Conservation (phyloP, 176 grass and related monocot species). For the Secale cereale region DNA sequence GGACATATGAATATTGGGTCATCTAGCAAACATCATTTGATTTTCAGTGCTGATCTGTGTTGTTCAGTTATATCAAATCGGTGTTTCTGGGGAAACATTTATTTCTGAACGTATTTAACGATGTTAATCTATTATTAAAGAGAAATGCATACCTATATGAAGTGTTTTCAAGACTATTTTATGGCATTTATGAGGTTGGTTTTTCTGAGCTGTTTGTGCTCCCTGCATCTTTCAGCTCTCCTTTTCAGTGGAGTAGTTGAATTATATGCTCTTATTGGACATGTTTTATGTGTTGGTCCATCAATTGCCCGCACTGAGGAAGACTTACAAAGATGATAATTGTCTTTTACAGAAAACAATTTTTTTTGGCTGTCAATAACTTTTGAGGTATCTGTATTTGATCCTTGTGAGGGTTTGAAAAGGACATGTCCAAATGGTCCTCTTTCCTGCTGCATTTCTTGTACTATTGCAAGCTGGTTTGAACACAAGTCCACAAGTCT, state of each 20-base stretch:
- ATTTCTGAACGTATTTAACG: neutral
- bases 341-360: neutral
- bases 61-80: neutral
- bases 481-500: neutral
- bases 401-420: neutral
- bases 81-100: neutral
- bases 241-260: constrained; percentile 28
- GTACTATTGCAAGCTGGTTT: neutral
- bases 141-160: neutral
- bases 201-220: constrained; percentile 12
- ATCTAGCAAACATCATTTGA: neutral
- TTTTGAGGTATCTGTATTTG: constrained; percentile 8
- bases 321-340: neutral
- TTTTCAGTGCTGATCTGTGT: neutral
- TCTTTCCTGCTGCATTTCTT: neutral
- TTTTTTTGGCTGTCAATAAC: neutral
- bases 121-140: neutral
- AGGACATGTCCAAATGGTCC: neutral
- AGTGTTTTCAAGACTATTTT: neutral
- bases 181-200: constrained; percentile 17
- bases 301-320: neutral
- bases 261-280: neutral
- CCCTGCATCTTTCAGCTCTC: constrained; percentile 27
- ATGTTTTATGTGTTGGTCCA: neutral
- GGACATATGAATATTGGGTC: neutral